These are phyloP conservation scores for Saxophila tyrrhenica DNA, from an alignment of 495 filamentous ascomycete genomes.

Conservation along the genomic window DNA sequence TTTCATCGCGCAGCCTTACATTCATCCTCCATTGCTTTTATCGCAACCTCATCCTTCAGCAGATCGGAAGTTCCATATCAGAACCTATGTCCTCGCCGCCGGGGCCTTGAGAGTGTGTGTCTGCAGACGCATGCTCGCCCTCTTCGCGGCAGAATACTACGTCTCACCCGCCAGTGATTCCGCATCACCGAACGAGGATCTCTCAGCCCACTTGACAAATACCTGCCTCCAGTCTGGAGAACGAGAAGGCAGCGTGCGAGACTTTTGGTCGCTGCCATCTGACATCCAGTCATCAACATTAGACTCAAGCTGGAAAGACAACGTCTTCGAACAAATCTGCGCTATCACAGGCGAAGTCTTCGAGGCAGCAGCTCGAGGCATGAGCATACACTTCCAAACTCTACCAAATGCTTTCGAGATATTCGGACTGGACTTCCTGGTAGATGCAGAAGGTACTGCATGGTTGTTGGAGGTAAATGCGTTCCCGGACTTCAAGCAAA, in stretches of 20 bases:
- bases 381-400: constrained; percentile 83
- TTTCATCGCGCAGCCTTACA: constrained; percentile 93
- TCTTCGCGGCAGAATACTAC: constrained; percentile 72
- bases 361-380: constrained; percentile 67
- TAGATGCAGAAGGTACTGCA: constrained; percentile 50
- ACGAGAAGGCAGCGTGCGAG: constrained; percentile 48
- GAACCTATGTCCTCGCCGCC: constrained; percentile 74
- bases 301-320: constrained; percentile 40
- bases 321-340: constrained; percentile 62
- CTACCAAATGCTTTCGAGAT: constrained; percentile 81
- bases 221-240: constrained; percentile 71
- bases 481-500: constrained; percentile 91
- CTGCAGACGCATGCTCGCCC: constrained; percentile 79
- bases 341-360: constrained; percentile 62
- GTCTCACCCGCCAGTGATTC: constrained; percentile 12
- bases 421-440: constrained; percentile 83
- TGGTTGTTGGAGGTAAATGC: constrained; percentile 92
- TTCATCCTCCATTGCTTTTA: constrained; percentile 75
- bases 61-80: constrained; percentile 86
- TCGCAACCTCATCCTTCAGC: constrained; percentile 33
- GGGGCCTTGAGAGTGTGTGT: constrained; percentile 74
- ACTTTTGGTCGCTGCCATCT: constrained; percentile 57
- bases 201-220: constrained; percentile 77
- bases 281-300: constrained; percentile 11
- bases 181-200: constrained; percentile 33